Percentiles rank a stretch among this genome's conserved stretches.
Evolutionary conservation across 257 asterid species (phyloP).

Genomic region (Thymus mandschuricus): DNA sequence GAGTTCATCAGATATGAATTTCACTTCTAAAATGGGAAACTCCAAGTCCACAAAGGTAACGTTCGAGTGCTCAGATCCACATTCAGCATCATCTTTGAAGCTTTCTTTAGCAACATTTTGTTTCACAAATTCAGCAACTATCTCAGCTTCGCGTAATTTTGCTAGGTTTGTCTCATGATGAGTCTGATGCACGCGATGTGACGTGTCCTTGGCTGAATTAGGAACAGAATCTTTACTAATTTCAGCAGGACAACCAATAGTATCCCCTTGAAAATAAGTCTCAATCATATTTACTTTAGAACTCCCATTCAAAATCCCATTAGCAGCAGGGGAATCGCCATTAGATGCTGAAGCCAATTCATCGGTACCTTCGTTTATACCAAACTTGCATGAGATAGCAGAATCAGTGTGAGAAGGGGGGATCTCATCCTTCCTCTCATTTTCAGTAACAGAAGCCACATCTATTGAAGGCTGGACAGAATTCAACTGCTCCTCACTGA

Average conservation of each 20-base stretch:
- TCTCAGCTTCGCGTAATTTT: conserved; percentile 34
- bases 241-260: conserved; percentile 24
- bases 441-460: conserved; percentile 30
- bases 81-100: conserved; percentile 19
- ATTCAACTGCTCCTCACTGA: conserved; percentile 41
- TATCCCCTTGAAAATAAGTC: conserved; percentile 30
- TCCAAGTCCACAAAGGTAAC: conserved; percentile 52
- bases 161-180: conserved; percentile 24
- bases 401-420: conserved; percentile 35
- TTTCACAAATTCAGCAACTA: conserved; percentile 24
- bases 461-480: conserved; percentile 32
- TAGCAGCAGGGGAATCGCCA: conserved; percentile 24
- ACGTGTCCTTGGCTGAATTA: conserved; percentile 34
- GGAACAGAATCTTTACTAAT: conserved; percentile 30
- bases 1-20: conserved; percentile 45
- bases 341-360: conserved; percentile 27
- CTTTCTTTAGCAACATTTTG: conserved; percentile 28
- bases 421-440: conserved; percentile 28
- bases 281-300: conserved; percentile 32
- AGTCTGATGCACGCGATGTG: conserved; percentile 21
- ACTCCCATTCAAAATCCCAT: conserved; percentile 29
- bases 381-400: conserved; percentile 27
- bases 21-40: conserved; percentile 73
- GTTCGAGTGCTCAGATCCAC: conserved; percentile 32
- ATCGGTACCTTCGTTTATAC: conserved; percentile 23